A percentile compares a stretch with the other conserved stretches of the same genome.
These are phyloP conservation scores for Nicotiana knightiana DNA, from an alignment of 257 asterid genomes.

Conservation along the genomic window DNA sequence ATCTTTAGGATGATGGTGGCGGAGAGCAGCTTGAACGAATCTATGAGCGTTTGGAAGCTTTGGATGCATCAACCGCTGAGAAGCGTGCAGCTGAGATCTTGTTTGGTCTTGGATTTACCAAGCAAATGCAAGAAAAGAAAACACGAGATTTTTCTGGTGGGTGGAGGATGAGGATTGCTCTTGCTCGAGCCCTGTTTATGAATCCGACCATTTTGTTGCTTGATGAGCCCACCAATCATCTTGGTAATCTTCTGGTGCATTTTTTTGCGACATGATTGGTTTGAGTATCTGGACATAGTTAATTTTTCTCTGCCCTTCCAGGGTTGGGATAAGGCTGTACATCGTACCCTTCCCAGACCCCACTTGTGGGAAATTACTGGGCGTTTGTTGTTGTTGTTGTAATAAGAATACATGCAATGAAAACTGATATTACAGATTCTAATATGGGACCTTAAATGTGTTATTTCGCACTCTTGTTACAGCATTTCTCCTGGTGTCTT, in stretches of 20 bases:
- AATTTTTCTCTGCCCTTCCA: too few relatives aligned
- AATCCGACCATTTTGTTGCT: constrained; percentile 89
- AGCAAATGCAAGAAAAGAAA: constrained; percentile 88
- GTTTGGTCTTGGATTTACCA: constrained; percentile 85
- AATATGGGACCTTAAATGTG: not conserved
- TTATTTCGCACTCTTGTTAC: not conserved
- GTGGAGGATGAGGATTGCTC: constrained; percentile 99
- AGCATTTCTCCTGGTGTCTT: not conserved
- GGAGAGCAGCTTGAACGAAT: constrained; percentile 85
- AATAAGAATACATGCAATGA: too few relatives aligned
- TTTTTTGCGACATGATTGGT: not conserved
- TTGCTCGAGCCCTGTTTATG: constrained; percentile 95
- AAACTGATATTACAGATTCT: not conserved
- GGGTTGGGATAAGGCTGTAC: too few relatives aligned
- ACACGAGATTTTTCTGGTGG: constrained; percentile 98
- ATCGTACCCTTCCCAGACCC: too few relatives aligned
- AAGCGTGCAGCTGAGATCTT: constrained; percentile 97
- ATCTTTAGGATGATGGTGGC: constrained; percentile 82
- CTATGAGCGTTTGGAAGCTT: constrained; percentile 85
- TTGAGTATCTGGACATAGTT: not conserved
- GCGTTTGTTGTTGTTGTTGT: too few relatives aligned
- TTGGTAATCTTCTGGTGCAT: constrained; percentile 43
- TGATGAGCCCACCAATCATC: constrained; percentile 99
- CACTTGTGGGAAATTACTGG: too few relatives aligned
- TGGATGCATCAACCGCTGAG: constrained; percentile 94